Base-by-base conservation (phyloP, 768 basidiomycete species). In the Leccinellum albellum region DNA sequence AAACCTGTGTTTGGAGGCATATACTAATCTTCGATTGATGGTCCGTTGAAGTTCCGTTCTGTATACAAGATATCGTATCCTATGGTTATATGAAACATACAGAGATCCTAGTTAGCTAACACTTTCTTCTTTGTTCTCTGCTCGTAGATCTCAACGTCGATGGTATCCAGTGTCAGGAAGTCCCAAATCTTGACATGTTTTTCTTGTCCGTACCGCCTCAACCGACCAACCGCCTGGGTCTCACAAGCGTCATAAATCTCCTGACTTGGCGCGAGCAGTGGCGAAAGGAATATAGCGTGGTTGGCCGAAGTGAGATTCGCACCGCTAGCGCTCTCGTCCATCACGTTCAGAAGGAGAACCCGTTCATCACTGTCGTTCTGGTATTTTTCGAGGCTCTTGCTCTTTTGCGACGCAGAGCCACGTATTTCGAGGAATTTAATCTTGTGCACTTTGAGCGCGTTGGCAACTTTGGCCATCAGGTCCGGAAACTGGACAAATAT, bases 401-500 rank as follows among this genome's bases (percentile, higher is more conserved):
- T 91, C 77, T 88, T 89, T 62, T 80, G 76, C 50, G 82, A 79
- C 5, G 90, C 87, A 4, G 83, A 81, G 42, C 94, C 93, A 56
- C 83, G 85, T 73, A 96, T 91, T 67, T 92, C 87, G 51, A 91
- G 79, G 75, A 83, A 92, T 44, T 79, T 78, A 65, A 97, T 84
- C 45, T 83, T 81, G 67, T 91, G 80, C 53, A 82, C 82, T 2
- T 70, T 75, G 61, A 98, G 81, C 0, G 93, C 91, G 59, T 93
- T 89, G 8, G 85, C 85, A 29, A 97, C 90, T 71, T 96, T 97
- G 68, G 85, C 85, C 82, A 90, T 92, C 57, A 98, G 80, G 73
- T 97, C 94, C 6, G 84, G 87, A 79, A 95, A 98, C 67, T 98
- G 95, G n/a, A 96, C 90, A 74, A 98, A 98, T 59, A 98, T 82